phyloP scores from a whole-genome alignment of 345 rosid species.

The Sapria himalayana region DNA sequence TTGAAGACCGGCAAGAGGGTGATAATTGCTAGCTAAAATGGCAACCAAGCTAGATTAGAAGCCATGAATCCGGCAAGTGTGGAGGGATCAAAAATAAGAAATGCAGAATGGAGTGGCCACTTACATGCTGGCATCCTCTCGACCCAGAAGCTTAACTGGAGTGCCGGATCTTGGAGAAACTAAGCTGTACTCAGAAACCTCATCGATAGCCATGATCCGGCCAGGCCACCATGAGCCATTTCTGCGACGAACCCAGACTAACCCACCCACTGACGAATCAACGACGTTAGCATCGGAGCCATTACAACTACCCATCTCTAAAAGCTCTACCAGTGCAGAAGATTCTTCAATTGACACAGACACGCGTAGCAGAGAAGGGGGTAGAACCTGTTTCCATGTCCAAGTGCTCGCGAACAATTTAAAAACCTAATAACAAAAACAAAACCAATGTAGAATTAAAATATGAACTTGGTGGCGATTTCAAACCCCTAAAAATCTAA shows the following conservation, averaged over 20 bases:
- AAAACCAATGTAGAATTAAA: no score
- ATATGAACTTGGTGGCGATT: no score
- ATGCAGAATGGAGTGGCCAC: constrained; percentile 22
- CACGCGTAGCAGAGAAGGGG: no score
- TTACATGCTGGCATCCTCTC: constrained; percentile 90
- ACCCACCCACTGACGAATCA: constrained; percentile 68
- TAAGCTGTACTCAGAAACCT: constrained; percentile 49
- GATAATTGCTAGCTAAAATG: no score
- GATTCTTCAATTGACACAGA: no score
- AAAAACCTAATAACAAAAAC: constrained; percentile 9
- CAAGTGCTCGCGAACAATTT: constrained; percentile 11
- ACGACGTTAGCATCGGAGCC: constrained; percentile 36
- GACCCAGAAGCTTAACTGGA: constrained; percentile 91
- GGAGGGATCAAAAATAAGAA: no score
- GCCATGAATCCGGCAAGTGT: no score
- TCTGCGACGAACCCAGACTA: constrained; percentile 96
- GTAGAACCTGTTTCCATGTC: constrained; percentile 10
- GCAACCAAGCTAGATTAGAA: no score
- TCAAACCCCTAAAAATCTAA: no score
- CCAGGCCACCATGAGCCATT: constrained; percentile 99
- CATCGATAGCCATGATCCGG: constrained; percentile 51
- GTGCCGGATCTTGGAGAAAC: constrained; percentile 74
- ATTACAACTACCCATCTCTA: constrained; percentile 53
- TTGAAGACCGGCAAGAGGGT: no score
- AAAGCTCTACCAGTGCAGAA: constrained; percentile 10